Evolutionary conservation across 179 eudicot species (phyloP).

Genomic region (Carnegiea gigantea): DNA sequence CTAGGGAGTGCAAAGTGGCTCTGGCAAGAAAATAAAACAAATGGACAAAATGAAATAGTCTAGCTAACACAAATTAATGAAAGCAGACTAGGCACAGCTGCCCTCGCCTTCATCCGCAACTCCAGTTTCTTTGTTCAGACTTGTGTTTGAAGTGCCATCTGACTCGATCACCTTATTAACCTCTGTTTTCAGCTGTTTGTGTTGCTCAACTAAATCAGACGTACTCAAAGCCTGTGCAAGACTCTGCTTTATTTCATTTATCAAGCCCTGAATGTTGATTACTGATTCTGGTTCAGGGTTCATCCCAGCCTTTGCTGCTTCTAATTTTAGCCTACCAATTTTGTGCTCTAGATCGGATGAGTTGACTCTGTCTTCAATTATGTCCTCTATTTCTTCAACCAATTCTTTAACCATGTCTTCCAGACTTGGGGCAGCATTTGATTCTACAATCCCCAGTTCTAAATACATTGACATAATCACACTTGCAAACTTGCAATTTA

Average conservation of each 20-base stretch:
- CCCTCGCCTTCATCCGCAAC: conserved; percentile 31
- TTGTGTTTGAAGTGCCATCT: conserved; percentile 29
- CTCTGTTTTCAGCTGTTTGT: conserved; percentile 52
- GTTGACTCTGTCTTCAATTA: conserved; percentile 54
- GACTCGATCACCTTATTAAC: conserved; percentile 40
- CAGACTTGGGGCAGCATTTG: conserved; percentile 25
- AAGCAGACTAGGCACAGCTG: conserved; percentile 30
- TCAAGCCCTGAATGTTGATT: conserved; percentile 46
- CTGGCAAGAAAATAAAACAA: background rate
- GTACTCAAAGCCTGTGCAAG: conserved; percentile 47
- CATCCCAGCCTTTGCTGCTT: conserved; percentile 51
- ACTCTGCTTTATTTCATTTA: conserved; percentile 49
- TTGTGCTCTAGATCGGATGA: conserved; percentile 63
- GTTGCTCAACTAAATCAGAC: conserved; percentile 51
- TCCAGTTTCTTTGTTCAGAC: conserved; percentile 25
- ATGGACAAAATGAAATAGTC: conserved; percentile 4
- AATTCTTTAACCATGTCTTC: conserved; percentile 42
- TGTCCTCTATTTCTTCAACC: conserved; percentile 44
- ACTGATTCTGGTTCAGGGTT: conserved; percentile 46
- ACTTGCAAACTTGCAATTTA: conserved; percentile 44
- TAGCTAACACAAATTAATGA: conserved; percentile 6
- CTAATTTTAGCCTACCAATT: conserved; percentile 54
- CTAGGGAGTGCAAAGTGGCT: background rate
- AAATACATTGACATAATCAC: conserved; percentile 45
- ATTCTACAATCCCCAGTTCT: conserved; percentile 35